Evolutionary conservation across 192 early-diverging fungal species (phyloP).

Genomic region (Coemansia aciculifera): DNA sequence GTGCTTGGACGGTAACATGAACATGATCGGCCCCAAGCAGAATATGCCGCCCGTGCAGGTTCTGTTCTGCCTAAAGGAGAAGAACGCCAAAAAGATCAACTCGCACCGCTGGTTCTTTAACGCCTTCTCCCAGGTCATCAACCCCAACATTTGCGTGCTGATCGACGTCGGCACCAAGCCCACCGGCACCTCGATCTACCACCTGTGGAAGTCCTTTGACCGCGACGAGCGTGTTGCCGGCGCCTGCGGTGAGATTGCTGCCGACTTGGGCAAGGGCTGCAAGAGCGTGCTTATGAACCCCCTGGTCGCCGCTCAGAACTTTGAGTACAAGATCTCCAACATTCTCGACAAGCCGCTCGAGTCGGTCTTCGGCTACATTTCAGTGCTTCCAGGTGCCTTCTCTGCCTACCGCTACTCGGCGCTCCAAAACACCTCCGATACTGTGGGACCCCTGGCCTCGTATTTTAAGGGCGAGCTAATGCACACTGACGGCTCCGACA

Average conservation of each 20-base stretch:
- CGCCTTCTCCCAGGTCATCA: conserved; percentile 78
- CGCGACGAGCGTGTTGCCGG: conserved; percentile 78
- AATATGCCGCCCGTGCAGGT: conserved; percentile 83
- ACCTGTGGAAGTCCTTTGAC: conserved; percentile 93
- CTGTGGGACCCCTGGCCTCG: conserved; percentile 65
- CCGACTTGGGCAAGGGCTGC: conserved; percentile 75
- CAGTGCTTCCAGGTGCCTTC: conserved; percentile 94
- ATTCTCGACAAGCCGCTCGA: conserved; percentile 97
- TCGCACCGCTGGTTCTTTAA: conserved; percentile 98
- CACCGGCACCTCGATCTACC: conserved; percentile 79
- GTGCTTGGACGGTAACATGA: conserved; percentile 64
- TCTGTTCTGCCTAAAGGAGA: conserved; percentile 89
- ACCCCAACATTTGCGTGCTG: conserved; percentile 86
- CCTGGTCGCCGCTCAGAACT: conserved; percentile 92
- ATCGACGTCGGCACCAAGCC: conserved; percentile 94
- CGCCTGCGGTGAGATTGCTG: conserved; percentile 93
- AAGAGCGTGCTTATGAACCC: conserved; percentile 73
- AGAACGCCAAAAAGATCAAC: conserved; percentile 93
- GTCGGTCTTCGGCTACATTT: conserved; percentile 93
- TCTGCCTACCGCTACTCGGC: conserved; percentile 92
- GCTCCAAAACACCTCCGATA: conserved; percentile 66
- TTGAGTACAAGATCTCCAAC: conserved; percentile 99
- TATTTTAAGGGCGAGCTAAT: conserved; percentile 94
- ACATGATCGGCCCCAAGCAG: conserved; percentile 66
- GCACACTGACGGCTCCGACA: conserved; percentile 70